A percentile compares a stretch with the other conserved stretches of the same genome.
phyloP scores from a whole-genome alignment of 2,329 filamentous ascomycete genomes.

The Botrytis byssoidea region DNA sequence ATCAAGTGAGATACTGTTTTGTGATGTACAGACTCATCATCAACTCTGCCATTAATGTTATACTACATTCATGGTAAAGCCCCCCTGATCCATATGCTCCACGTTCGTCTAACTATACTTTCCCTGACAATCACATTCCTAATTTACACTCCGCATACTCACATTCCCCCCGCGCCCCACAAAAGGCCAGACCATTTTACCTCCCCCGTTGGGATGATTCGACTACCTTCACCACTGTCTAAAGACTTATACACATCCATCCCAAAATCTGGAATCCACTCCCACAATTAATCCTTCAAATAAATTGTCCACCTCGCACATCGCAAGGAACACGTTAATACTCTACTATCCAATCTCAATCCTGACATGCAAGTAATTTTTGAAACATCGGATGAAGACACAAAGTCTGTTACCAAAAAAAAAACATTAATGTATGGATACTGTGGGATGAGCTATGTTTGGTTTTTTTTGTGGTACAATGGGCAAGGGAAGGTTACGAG shows the following conservation, averaged over 20 bases:
- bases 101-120: neutral
- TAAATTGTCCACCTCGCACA: neutral
- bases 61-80: neutral
- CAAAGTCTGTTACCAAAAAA: neutral
- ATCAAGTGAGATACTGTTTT: neutral
- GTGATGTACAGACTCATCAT: neutral
- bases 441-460: neutral
- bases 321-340: neutral
- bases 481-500: too few relatives aligned
- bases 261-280: neutral
- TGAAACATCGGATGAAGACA: neutral
- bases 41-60: neutral
- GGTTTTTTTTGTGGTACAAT: neutral
- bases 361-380: neutral
- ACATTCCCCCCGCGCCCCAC: neutral
- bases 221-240: neutral
- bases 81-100: neutral
- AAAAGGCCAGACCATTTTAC: neutral
- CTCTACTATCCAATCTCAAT: neutral
- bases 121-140: too few relatives aligned
- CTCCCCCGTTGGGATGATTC: fast-evolving
- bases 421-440: neutral
- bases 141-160: too few relatives aligned
- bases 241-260: neutral
- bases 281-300: neutral